A percentile compares a stretch with the other conserved stretches of the same genome.
phyloP scores from a whole-genome alignment of 805 yeast species.

The Yamadazyma kitorensis region DNA sequence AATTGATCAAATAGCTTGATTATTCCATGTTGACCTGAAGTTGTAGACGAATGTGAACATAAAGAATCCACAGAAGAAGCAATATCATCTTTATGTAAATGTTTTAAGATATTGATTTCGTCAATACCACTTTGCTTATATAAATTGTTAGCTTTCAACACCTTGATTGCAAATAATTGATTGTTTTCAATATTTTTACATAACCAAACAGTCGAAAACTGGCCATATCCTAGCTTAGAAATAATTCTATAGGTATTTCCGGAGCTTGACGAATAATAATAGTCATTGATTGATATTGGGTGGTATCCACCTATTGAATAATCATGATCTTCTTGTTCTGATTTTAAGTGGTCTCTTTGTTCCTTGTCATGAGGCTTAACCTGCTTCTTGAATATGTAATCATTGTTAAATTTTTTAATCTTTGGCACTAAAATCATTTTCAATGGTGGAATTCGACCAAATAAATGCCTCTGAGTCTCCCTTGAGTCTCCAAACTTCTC shows the following conservation, averaged over 20 bases:
- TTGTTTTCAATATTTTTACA: constrained; percentile 28
- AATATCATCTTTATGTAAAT: constrained; percentile 22
- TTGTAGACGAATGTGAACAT: too few relatives aligned
- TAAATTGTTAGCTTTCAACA: constrained; percentile 52
- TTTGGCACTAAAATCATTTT: constrained; percentile 3
- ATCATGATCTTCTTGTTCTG: constrained; percentile 29
- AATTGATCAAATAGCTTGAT: constrained; percentile 50
- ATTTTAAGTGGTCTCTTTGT: constrained; percentile 3
- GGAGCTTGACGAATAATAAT: constrained; percentile 39
- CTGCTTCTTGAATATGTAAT: constrained; percentile 1
- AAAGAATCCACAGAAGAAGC: too few relatives aligned
- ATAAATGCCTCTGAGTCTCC: too few relatives aligned
- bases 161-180: constrained; percentile 55
- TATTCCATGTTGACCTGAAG: constrained; percentile 31
- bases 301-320: constrained; percentile 65
- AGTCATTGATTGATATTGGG: constrained; percentile 56
- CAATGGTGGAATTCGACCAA: too few relatives aligned
- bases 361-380: background rate
- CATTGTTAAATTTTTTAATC: too few relatives aligned
- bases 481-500: too few relatives aligned
- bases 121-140: constrained; percentile 65
- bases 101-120: constrained; percentile 52
- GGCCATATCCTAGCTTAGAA: constrained; percentile 70
- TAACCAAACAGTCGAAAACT: constrained; percentile 70
- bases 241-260: constrained; percentile 44